Conservation (phyloP, 176 grass and related monocot species). For the Eleusine indica region DNA sequence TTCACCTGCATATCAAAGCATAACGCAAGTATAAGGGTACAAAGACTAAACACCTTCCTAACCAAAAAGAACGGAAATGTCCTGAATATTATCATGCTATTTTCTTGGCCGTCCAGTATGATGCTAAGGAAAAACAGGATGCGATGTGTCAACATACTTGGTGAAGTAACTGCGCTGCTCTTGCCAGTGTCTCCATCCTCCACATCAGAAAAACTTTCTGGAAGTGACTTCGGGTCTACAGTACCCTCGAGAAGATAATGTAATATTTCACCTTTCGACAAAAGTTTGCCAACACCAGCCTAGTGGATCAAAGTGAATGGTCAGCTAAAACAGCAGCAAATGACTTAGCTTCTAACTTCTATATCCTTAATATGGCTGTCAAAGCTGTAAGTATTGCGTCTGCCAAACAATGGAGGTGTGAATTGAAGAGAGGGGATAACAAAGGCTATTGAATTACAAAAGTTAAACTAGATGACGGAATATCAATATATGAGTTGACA, state of each 20-base stretch:
- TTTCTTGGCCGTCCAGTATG: background rate
- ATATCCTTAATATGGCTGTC: background rate
- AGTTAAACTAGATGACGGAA: background rate
- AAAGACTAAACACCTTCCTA: background rate
- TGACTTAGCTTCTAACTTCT: background rate
- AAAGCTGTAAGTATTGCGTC: background rate
- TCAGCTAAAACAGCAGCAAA: constrained; percentile 4
- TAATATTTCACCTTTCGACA: constrained; percentile 60
- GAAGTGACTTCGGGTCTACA: constrained; percentile 49
- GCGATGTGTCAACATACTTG: constrained; percentile 44
- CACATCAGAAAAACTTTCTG: constrained; percentile 51
- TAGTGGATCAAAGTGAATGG: constrained; percentile 36
- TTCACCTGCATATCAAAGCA: constrained; percentile 44
- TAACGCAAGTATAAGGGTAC: constrained; percentile 14
- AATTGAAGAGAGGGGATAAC: background rate
- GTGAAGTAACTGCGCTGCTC: constrained; percentile 23
- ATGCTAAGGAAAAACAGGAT: constrained; percentile 14
- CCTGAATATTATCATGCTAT: background rate
- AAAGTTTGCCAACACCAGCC: constrained; percentile 46
- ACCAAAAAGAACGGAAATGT: background rate
- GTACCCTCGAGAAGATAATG: constrained; percentile 75
- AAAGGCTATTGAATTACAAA: constrained; percentile 4
- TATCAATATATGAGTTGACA: background rate
- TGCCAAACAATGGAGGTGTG: background rate
- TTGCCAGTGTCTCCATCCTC: constrained; percentile 48